Percentiles rank a stretch among this genome's conserved stretches.
Conservation (phyloP, 192 early-diverging fungal species). For the Phycomyces nitens region DNA sequence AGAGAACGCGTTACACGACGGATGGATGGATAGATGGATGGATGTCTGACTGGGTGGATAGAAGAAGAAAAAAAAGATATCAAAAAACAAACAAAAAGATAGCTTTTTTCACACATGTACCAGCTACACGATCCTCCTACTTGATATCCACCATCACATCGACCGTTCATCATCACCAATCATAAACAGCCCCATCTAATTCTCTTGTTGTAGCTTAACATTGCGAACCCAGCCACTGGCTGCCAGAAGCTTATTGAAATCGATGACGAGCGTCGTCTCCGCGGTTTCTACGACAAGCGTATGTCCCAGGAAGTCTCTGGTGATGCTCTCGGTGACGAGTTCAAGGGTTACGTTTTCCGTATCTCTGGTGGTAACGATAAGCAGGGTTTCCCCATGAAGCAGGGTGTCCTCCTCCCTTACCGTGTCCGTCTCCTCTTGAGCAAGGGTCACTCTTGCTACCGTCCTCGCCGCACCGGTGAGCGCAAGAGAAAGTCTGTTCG, state of each 20-base stretch:
- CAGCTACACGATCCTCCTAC: background rate
- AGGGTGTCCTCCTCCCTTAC: conserved; percentile 83
- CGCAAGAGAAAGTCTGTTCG: conserved; percentile 99
- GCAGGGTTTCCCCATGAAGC: conserved; percentile 99
- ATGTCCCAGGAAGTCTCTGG: conserved; percentile 94
- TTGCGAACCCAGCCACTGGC: conserved; percentile 97
- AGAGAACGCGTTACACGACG: conserved; percentile 7
- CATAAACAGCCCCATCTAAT: background rate
- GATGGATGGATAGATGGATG: conserved; percentile 17
- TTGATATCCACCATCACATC: background rate
- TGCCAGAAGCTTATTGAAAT: conserved; percentile 97
- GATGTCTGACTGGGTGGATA: conserved; percentile 14
- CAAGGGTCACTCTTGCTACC: conserved; percentile 98
- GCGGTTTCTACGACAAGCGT: conserved; percentile 97
- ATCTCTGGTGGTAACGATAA: conserved; percentile 99
- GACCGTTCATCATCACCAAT: background rate
- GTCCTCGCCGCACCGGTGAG: conserved; percentile 94
- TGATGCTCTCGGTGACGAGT: conserved; percentile 96
- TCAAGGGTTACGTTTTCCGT: conserved; percentile 99
- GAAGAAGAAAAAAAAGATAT: background rate
- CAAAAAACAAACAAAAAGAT: conserved; percentile 1
- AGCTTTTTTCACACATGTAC: background rate
- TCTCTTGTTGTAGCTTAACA: conserved; percentile 76
- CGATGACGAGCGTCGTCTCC: conserved; percentile 93
- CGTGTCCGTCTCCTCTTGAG: conserved; percentile 81